phyloP scores from a whole-genome alignment of 306 rosid genomes.

The barrel medic (Medicago truncatula) region MtrunA17r5.0-ANR NC_053045.1:55153001-55153500 shows the following conservation, averaged over 20 bases:
- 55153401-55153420: slow-evolving; percentile 1
- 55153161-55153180: neutral
- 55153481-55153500: too few species aligned
- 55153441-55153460: neutral
- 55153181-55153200: slow-evolving; percentile 64
- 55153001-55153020: slow-evolving; percentile 94
- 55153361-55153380: slow-evolving; percentile 25
- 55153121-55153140: too few species aligned
- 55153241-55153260: slow-evolving; percentile 90
- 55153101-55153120: slow-evolving; percentile 10
- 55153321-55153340: slow-evolving; percentile 34
- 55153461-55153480: neutral
- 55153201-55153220: slow-evolving; percentile 82
- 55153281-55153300: slow-evolving; percentile 32
- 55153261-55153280: slow-evolving; percentile 71
- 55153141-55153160: neutral
- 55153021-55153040: slow-evolving; percentile 88
- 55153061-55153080: slow-evolving; percentile 6
- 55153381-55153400: slow-evolving; percentile 17
- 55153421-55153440: neutral
- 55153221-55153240: slow-evolving; percentile 98
- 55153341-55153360: slow-evolving; percentile 35
- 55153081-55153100: neutral
- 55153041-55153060: slow-evolving; percentile 97
- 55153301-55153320: slow-evolving; percentile 21